phyloP scores from a whole-genome alignment of 345 rosid species.

The Salix caprea region DNA sequence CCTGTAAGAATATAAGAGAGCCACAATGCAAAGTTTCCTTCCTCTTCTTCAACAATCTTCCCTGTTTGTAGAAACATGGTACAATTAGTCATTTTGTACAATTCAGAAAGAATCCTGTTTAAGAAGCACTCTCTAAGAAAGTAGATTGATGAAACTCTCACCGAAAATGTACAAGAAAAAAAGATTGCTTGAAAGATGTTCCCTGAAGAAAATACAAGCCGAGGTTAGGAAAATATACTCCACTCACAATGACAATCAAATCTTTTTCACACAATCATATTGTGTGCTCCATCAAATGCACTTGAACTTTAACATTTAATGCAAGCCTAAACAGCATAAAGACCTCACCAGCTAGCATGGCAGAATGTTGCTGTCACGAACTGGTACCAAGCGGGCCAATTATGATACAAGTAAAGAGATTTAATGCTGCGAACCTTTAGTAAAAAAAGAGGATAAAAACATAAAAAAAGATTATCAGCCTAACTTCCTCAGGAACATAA shows the following conservation, averaged over 20 bases:
- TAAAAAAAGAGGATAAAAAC: not conserved
- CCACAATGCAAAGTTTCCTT: slow-evolving; percentile 78
- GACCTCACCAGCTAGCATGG: slow-evolving; percentile 85
- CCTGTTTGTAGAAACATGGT: slow-evolving; percentile 35
- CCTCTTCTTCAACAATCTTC: slow-evolving; percentile 95
- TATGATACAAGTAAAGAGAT: slow-evolving; percentile 74
- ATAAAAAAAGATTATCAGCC: not conserved
- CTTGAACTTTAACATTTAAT: not conserved
- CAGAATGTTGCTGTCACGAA: slow-evolving; percentile 89
- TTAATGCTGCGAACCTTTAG: slow-evolving; percentile 51
- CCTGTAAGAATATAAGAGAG: slow-evolving; percentile 72
- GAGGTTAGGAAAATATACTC: not conserved
- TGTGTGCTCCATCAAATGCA: not conserved
- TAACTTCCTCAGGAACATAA: not conserved
- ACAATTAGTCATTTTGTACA: too few species aligned
- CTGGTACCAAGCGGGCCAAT: slow-evolving; percentile 80
- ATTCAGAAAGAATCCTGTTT: not conserved
- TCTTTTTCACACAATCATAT: not conserved
- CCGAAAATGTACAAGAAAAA: slow-evolving; percentile 94
- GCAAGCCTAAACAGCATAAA: not conserved
- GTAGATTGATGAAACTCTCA: slow-evolving; percentile 37
- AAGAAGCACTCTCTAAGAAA: not conserved
- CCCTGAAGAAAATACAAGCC: slow-evolving; percentile 46
- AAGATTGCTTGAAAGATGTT: slow-evolving; percentile 94
- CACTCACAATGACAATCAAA: not conserved